A percentile compares a stretch with the other conserved stretches of the same genome.
Conservation (phyloP, 495 filamentous ascomycete genomes). For the Staphylotrichum longicolle region DNA sequence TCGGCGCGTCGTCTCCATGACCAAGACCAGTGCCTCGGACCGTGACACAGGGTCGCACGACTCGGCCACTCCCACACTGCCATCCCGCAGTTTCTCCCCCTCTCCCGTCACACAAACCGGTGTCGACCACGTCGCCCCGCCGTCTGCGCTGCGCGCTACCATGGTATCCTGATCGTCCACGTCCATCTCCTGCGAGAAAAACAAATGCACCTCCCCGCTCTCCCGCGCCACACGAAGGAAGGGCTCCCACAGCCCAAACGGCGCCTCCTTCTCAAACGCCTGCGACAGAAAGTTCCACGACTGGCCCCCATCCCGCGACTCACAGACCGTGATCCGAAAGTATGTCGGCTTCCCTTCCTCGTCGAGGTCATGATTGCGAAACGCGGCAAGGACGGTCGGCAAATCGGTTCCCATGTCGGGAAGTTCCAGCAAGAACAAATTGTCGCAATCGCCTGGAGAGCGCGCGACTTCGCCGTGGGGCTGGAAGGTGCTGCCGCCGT, state of each 20-base stretch:
- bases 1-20: conserved; percentile 56
- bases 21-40: conserved; percentile 48
- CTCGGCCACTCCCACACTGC: conserved; percentile 55
- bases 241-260: conserved; percentile 60
- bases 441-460: conserved; percentile 55
- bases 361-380: conserved; percentile 59
- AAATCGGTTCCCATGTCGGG: conserved; percentile 28
- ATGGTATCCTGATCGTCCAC: conserved; percentile 56
- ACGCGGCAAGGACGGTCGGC: conserved; percentile 53
- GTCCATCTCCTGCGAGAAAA: conserved; percentile 44
- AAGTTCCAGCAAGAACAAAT: conserved; percentile 57
- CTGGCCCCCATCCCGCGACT: conserved; percentile 52
- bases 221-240: conserved; percentile 52
- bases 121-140: conserved; percentile 53
- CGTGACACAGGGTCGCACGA: conserved; percentile 31
- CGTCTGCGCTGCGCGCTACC: conserved; percentile 54
- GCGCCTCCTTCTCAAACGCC: conserved; percentile 33
- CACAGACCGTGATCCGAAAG: conserved; percentile 62
- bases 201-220: conserved; percentile 53
- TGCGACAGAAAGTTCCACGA: conserved; percentile 57
- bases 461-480: conserved; percentile 36
- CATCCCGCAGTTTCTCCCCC: conserved; percentile 48
- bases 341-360: conserved; percentile 41
- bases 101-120: conserved; percentile 27
- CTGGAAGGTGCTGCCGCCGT: conserved; percentile 44